Evolutionary conservation across 2,329 filamentous ascomycete species (phyloP).

Genomic region (Trichophyton schoenleinii): DNA sequence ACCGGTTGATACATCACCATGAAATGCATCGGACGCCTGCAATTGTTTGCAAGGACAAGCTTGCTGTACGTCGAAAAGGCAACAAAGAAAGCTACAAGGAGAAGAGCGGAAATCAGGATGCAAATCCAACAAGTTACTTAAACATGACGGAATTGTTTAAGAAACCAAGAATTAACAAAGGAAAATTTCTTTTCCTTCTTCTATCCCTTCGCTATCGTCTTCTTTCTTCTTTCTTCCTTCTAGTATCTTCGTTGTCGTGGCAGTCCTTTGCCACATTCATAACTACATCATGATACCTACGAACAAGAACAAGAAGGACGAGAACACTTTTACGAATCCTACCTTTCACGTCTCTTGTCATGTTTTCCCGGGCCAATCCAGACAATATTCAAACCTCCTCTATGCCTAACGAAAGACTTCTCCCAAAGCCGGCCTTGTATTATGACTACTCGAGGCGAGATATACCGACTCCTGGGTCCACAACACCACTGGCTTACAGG

Average conservation of each 20-base stretch:
- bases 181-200: constrained; percentile 7
- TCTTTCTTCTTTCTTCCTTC: constrained; percentile 6
- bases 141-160: constrained; percentile 17
- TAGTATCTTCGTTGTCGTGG: not conserved
- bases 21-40: constrained; percentile 10
- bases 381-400: constrained; percentile 1
- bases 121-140: constrained; percentile 12
- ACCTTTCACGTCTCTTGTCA: not conserved
- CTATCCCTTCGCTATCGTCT: constrained; percentile 6
- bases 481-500: constrained; percentile 30
- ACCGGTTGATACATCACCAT: not conserved
- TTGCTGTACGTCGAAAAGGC: not conserved
- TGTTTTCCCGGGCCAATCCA: not conserved
- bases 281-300: constrained; percentile 1
- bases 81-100: constrained; percentile 13
- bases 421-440: constrained; percentile 33
- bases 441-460: constrained; percentile 27
- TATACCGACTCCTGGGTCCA: constrained; percentile 23
- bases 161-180: constrained; percentile 4
- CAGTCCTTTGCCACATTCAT: not conserved
- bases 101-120: constrained; percentile 1
- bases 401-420: constrained; percentile 39
- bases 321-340: not conserved
- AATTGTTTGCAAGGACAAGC: constrained; percentile 15
- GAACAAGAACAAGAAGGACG: not conserved